A percentile compares a stretch with the other conserved stretches of the same genome.
Evolutionary conservation across 805 yeast species (phyloP).

Genomic region (Saccharomycopsis fibuligera): DNA sequence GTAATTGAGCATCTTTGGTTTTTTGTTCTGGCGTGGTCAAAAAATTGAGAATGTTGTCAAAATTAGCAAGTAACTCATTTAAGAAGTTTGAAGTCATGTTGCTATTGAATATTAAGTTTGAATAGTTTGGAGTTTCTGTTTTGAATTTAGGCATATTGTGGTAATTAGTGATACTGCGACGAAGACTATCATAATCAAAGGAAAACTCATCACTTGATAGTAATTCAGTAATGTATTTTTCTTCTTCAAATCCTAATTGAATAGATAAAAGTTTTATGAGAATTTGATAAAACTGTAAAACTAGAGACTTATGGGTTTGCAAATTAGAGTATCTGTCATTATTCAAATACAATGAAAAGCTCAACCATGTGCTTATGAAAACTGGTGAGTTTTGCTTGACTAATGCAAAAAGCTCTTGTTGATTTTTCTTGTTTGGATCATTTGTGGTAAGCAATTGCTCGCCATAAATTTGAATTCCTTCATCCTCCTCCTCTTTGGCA

Average conservation of each 20-base stretch:
- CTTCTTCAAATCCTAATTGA: slow-evolving; percentile 8
- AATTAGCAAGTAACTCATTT: slow-evolving; percentile 5
- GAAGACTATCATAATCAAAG: not conserved
- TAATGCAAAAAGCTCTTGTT: slow-evolving; percentile 5
- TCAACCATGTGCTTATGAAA: slow-evolving; percentile 15
- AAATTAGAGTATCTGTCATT: not conserved
- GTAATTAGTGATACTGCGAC: not conserved
- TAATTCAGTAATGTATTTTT: not conserved
- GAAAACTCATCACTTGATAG: not conserved
- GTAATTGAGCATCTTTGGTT: not conserved
- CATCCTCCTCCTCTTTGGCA: not conserved
- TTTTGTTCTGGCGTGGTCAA: not conserved
- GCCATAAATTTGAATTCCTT: slow-evolving; percentile 12
- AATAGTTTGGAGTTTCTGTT: slow-evolving; percentile 14
- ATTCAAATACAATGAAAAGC: slow-evolving; percentile 7
- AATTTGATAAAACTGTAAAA: slow-evolving; percentile 8
- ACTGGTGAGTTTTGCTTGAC: slow-evolving; percentile 8
- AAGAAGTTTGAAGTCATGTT: not conserved
- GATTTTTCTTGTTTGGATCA: slow-evolving; percentile 1
- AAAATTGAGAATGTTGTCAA: slow-evolving; percentile 6
- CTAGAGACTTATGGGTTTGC: not conserved
- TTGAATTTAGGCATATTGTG: not conserved
- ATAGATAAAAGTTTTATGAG: slow-evolving; percentile 9
- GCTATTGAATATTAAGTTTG: slow-evolving; percentile 3
- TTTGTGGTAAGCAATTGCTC: not conserved